Evolutionary conservation across 1,284 basidiomycete species (phyloP).

Genomic region (Pulveroboletus sp.): DNA sequence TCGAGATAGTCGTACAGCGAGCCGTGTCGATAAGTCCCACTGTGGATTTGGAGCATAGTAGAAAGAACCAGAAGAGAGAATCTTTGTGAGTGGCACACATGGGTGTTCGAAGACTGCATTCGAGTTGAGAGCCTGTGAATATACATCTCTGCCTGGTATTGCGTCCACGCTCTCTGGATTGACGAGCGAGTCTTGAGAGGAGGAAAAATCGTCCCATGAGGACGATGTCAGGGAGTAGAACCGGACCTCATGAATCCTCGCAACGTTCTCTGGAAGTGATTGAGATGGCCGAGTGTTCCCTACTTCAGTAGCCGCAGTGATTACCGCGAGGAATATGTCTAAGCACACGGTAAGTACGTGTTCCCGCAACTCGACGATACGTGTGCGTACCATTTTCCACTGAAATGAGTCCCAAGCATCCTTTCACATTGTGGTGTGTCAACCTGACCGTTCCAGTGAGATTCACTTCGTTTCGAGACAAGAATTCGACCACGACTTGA

Average conservation of each 20-base stretch:
- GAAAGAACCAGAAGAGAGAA: constrained; percentile 89
- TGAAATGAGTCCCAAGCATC: constrained; percentile 79
- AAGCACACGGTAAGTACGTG: constrained; percentile 7
- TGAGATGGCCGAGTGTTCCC: constrained; percentile 74
- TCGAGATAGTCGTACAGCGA: constrained; percentile 66
- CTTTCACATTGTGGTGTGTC: constrained; percentile 70
- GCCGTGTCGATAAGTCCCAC: constrained; percentile 88
- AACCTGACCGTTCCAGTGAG: constrained; percentile 60
- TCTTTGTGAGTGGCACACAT: constrained; percentile 86
- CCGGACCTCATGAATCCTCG: constrained; percentile 74
- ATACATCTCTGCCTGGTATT: constrained; percentile 49
- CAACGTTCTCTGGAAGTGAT: constrained; percentile 58
- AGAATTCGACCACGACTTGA: constrained; percentile 82
- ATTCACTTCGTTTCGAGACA: constrained; percentile 73
- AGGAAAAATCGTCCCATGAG: constrained; percentile 67
- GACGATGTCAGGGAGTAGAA: constrained; percentile 75
- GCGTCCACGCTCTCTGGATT: constrained; percentile 55
- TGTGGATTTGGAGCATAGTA: constrained; percentile 83
- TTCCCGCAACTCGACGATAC: background rate
- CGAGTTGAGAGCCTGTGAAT: constrained; percentile 42
- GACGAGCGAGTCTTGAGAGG: constrained; percentile 49
- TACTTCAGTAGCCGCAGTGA: constrained; percentile 74
- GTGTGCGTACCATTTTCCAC: constrained; percentile 61
- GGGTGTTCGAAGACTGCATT: constrained; percentile 80
- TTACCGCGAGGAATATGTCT: constrained; percentile 82